phyloP scores from a whole-genome alignment of 164 flowering plant species.

The Amborella trichopoda region DNA sequence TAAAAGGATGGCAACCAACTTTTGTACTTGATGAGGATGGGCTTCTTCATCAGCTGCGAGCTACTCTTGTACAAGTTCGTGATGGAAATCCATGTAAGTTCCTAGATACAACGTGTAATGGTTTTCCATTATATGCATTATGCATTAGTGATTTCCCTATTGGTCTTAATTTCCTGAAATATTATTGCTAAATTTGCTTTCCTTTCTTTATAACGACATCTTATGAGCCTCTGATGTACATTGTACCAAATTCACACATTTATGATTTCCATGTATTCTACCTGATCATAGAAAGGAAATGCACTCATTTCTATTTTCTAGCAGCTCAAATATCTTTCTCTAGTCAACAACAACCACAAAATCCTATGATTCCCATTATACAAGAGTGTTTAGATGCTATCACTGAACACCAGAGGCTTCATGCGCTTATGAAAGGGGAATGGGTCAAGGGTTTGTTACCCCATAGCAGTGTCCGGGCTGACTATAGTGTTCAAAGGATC shows the following conservation, averaged over 20 bases:
- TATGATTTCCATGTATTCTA: neutral
- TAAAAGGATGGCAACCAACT: slow-evolving; percentile 75
- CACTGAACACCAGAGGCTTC: slow-evolving; percentile 89
- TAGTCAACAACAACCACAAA: slow-evolving; percentile 34
- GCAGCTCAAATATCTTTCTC: slow-evolving; percentile 47
- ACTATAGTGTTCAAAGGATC: slow-evolving; percentile 74
- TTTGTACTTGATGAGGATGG: slow-evolving; percentile 75
- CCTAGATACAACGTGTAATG: too few relatives aligned
- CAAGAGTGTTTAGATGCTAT: slow-evolving; percentile 92
- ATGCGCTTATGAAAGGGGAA: slow-evolving; percentile 85
- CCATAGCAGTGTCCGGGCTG: slow-evolving; percentile 74
- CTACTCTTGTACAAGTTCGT: slow-evolving; percentile 64
- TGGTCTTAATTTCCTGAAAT: too few relatives aligned
- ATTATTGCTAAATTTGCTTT: too few relatives aligned
- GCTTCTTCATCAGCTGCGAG: slow-evolving; percentile 72
- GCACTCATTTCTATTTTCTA: too few relatives aligned
- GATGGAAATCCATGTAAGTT: slow-evolving; percentile 53
- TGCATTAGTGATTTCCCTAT: too few relatives aligned
- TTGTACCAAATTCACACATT: neutral
- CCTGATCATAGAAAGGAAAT: too few relatives aligned
- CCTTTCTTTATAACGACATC: neutral
- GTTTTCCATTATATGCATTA: too few relatives aligned
- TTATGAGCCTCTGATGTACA: neutral
- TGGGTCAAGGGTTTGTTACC: slow-evolving; percentile 85
- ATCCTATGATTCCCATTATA: slow-evolving; percentile 35